A percentile compares a stretch with the other conserved stretches of the same genome.
Conservation (phyloP, 768 basidiomycete genomes). For the Trametes sanguinea region DNA sequence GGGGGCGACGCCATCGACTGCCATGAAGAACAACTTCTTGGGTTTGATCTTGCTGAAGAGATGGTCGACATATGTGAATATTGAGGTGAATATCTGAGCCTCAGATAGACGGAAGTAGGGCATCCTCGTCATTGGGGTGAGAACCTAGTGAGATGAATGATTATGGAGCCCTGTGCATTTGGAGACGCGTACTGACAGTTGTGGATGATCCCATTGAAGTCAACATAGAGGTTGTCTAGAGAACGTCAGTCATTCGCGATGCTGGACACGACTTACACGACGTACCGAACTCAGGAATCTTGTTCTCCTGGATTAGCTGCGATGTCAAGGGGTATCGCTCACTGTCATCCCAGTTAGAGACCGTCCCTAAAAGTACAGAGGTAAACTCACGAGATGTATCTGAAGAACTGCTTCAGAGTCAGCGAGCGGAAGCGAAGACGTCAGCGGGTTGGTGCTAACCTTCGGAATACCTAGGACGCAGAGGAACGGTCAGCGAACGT, state of each 20-base stretch:
- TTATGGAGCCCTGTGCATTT: background rate
- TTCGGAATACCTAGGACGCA: constrained; percentile 47
- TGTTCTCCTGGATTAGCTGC: constrained; percentile 96
- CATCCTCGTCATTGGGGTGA: constrained; percentile 95
- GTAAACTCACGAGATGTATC: constrained; percentile 83
- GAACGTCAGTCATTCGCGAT: constrained; percentile 2
- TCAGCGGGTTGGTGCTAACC: constrained; percentile 32
- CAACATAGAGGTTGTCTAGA: constrained; percentile 83
- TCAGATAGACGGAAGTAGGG: constrained; percentile 95
- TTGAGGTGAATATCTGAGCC: constrained; percentile 95
- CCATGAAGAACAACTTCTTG: constrained; percentile 98
- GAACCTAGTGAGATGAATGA: constrained; percentile 53
- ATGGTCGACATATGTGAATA: constrained; percentile 96
- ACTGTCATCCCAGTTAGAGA: constrained; percentile 40
- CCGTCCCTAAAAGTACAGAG: constrained; percentile 4
- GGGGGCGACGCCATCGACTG: constrained; percentile 96
- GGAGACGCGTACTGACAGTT: constrained; percentile 49
- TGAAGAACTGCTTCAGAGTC: constrained; percentile 72
- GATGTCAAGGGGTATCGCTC: constrained; percentile 98
- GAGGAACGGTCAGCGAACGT: constrained; percentile 3
- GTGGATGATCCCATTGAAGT: constrained; percentile 94
- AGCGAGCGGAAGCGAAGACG: constrained; percentile 1
- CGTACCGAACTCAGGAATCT: constrained; percentile 96
- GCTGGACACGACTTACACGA: constrained; percentile 8
- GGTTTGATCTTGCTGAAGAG: constrained; percentile 97